phyloP scores from a whole-genome alignment of 164 flowering plant genomes.

The Malania oleifera region DNA sequence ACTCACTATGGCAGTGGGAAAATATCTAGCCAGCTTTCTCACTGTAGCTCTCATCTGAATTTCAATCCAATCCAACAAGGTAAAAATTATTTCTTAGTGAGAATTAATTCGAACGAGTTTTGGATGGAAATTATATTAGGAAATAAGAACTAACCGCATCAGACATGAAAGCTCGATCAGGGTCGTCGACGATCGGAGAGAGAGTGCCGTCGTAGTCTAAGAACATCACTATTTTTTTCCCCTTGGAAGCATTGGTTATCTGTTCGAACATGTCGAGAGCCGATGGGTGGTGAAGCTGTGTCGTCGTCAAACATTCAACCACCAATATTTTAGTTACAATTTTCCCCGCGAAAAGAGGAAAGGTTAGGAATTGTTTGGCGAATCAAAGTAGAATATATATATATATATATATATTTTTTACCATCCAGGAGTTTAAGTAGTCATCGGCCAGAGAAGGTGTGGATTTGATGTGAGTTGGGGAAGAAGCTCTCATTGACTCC shows the following conservation, averaged over 20 bases:
- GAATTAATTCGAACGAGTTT: background rate
- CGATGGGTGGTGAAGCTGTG: constrained; percentile 66
- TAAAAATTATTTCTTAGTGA: background rate
- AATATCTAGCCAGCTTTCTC: constrained; percentile 49
- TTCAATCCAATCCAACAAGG: background rate
- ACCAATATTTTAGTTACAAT: too few relatives aligned
- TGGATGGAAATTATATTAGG: background rate
- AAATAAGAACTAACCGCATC: constrained; percentile 28
- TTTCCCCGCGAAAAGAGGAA: too few relatives aligned
- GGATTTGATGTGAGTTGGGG: too few relatives aligned
- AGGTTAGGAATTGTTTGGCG: too few relatives aligned
- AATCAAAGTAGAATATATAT: too few relatives aligned
- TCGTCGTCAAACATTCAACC: too few relatives aligned
- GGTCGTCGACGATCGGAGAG: constrained; percentile 83
- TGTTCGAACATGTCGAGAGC: constrained; percentile 71
- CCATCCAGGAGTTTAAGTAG: too few relatives aligned
- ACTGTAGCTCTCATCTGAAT: constrained; percentile 69
- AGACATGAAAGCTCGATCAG: constrained; percentile 87
- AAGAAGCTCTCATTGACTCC: too few relatives aligned
- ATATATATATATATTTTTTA: too few relatives aligned
- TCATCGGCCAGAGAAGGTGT: too few relatives aligned
- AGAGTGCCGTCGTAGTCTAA: constrained; percentile 90
- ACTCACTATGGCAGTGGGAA: constrained; percentile 81
- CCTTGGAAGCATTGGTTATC: constrained; percentile 56
- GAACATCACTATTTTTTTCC: constrained; percentile 82